Conservation (phyloP, 805 yeast genomes). For the Candida maris region DNA sequence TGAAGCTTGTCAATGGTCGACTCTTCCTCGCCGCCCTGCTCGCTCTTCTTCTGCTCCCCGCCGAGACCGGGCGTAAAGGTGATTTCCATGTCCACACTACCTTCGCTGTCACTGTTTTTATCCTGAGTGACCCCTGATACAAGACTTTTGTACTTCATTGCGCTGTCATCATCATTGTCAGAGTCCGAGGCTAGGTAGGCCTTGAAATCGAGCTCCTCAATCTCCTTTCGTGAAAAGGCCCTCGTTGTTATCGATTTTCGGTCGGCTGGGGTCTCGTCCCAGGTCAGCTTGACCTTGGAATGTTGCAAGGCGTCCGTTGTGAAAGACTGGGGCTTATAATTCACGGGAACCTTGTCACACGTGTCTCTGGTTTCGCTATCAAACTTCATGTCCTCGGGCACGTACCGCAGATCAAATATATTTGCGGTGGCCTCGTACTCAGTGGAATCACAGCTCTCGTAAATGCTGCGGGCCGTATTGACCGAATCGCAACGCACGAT, state of each 20-base stretch:
- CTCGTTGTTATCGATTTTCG: conserved; percentile 70
- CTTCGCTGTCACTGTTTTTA: conserved; percentile 42
- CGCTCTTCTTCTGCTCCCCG: conserved; percentile 36
- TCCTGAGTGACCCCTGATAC: conserved; percentile 27
- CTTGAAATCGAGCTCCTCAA: conserved; percentile 86
- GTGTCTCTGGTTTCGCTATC: conserved; percentile 71
- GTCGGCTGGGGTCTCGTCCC: conserved; percentile 98
- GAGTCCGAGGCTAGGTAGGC: conserved; percentile 85
- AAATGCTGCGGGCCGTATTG: conserved; percentile 67
- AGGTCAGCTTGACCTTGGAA: conserved; percentile 91
- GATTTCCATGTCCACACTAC: conserved; percentile 87
- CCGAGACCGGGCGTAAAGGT: conserved; percentile 88
- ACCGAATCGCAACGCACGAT: conserved; percentile 78
- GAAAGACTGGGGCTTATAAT: conserved; percentile 75
- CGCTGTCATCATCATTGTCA: conserved; percentile 48
- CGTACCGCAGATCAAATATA: conserved; percentile 84
- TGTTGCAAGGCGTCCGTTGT: conserved; percentile 95
- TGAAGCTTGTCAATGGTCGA: conserved; percentile 74
- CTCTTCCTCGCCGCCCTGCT: conserved; percentile 44
- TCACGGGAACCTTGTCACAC: conserved; percentile 68
- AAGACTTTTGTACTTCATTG: conserved; percentile 60
- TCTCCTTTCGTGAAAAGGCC: conserved; percentile 83
- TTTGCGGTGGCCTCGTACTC: conserved; percentile 96
- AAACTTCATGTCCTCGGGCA: conserved; percentile 91
- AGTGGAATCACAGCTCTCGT: conserved; percentile 87